These are phyloP conservation scores for Cardiospermum halicacabum DNA, from an alignment of 345 rosid species.

Conservation along the genomic window DNA sequence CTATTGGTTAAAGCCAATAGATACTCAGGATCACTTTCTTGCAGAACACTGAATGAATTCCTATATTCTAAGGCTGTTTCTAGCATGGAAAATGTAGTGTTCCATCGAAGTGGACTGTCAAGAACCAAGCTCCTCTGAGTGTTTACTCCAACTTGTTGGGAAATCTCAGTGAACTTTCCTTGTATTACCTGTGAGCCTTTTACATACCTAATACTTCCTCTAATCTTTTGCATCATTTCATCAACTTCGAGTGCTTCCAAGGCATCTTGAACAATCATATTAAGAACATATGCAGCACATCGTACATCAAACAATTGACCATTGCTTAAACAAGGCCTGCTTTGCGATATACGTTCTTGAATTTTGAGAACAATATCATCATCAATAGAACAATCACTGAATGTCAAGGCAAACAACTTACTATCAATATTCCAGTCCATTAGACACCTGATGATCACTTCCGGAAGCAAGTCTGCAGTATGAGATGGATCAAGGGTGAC, in stretches of 20 bases:
- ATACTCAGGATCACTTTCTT: conserved; percentile 54
- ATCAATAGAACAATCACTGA: conserved; percentile 57
- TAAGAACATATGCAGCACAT: conserved; percentile 64
- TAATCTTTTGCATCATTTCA: conserved; percentile 65
- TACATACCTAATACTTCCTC: conserved; percentile 66
- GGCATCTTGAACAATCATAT: conserved; percentile 61
- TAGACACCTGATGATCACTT: conserved; percentile 67
- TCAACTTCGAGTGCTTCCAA: conserved; percentile 50
- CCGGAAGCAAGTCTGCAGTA: conserved; percentile 80
- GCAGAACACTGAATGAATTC: conserved; percentile 53
- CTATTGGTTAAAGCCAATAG: conserved; percentile 50
- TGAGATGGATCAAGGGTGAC: conserved; percentile 72
- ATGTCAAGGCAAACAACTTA: conserved; percentile 82
- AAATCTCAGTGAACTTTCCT: conserved; percentile 66
- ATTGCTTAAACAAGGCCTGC: conserved; percentile 47
- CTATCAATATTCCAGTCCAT: conserved; percentile 81
- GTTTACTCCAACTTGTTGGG: conserved; percentile 58
- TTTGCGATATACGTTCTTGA: conserved; percentile 57
- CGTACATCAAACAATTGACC: conserved; percentile 72
- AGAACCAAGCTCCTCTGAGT: conserved; percentile 49
- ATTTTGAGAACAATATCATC: conserved; percentile 63
- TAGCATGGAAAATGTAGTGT: conserved; percentile 76
- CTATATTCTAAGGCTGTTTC: conserved; percentile 68
- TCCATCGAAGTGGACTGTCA: conserved; percentile 61
- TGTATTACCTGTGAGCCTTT: conserved; percentile 65